phyloP scores from a whole-genome alignment of 106 monocot species.

The Dendrobium officinale region DNA sequence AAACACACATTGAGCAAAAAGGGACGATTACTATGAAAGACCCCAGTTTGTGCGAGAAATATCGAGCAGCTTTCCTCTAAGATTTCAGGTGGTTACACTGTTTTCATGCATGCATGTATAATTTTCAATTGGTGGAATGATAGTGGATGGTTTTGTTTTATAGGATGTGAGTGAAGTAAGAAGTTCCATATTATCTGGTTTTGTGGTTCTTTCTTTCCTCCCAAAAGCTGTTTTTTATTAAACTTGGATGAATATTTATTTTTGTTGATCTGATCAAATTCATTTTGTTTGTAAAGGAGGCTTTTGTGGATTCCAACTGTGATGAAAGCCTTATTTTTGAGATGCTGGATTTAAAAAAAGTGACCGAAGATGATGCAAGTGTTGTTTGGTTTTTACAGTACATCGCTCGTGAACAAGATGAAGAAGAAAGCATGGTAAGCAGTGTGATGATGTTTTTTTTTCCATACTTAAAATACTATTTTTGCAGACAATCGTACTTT shows the following conservation, averaged over 20 bases:
- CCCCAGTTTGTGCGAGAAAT: slow-evolving; percentile 74
- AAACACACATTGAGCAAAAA: too few relatives aligned
- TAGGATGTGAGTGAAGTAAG: slow-evolving; percentile 80
- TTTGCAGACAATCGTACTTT: too few relatives aligned
- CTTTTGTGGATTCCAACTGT: slow-evolving; percentile 53
- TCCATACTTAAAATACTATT: too few relatives aligned
- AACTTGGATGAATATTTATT: not conserved
- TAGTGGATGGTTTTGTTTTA: not conserved
- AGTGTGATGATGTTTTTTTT: not conserved
- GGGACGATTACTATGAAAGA: slow-evolving; percentile 13
- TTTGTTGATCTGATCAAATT: not conserved
- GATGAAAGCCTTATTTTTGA: slow-evolving; percentile 92
- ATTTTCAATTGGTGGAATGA: not conserved
- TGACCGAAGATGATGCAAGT: slow-evolving; percentile 61
- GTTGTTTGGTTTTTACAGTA: slow-evolving; percentile 77
- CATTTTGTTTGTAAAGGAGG: slow-evolving; percentile 42
- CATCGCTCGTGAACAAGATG: slow-evolving; percentile 70
- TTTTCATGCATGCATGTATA: not conserved
- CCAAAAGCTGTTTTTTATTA: not conserved
- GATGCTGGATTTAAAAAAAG: slow-evolving; percentile 65
- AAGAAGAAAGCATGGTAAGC: slow-evolving; percentile 54
- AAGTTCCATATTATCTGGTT: slow-evolving; percentile 91
- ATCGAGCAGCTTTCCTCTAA: slow-evolving; percentile 52
- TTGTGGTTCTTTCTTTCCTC: not conserved
- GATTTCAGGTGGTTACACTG: slow-evolving; percentile 52